Conservation (phyloP, 2,329 filamentous ascomycete genomes). For the Aspergillus ustus region DNA sequence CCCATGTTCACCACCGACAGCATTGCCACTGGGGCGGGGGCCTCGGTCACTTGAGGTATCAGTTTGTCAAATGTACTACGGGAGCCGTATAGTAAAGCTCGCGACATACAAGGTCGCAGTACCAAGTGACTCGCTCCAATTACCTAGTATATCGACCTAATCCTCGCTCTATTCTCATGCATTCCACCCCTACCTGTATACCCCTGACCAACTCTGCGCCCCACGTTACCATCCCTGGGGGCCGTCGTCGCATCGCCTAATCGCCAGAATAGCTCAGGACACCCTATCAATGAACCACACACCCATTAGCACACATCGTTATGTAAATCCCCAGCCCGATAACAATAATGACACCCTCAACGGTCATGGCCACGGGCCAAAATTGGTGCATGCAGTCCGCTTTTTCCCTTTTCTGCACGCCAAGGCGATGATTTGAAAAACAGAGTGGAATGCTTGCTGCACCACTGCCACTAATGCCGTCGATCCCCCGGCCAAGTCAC, state of each 20-base stretch:
- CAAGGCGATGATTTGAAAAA: slow-evolving; percentile 4
- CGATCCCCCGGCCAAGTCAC: slow-evolving; percentile 5
- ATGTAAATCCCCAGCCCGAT: neutral
- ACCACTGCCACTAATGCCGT: neutral
- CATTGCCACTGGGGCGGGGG: neutral
- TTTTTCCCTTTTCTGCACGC: neutral
- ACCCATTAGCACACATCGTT: slow-evolving; percentile 1
- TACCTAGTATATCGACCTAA: neutral
- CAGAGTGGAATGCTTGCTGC: neutral
- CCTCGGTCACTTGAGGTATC: neutral
- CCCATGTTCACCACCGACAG: neutral
- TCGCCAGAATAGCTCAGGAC: neutral
- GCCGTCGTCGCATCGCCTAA: neutral
- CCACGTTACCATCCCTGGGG: neutral
- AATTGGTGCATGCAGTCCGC: neutral
- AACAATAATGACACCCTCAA: neutral
- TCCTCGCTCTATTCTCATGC: neutral
- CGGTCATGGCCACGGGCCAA: neutral
- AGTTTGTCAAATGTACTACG: neutral
- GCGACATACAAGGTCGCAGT: neutral
- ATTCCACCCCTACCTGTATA: neutral
- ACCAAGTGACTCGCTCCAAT: neutral
- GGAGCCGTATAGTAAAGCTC: neutral
- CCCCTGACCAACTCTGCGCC: neutral
- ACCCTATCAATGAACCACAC: neutral